A percentile compares a stretch with the other conserved stretches of the same genome.
Evolutionary conservation across 148 eudicot genomes (phyloP).

Genomic region (Vaccinium vitisidaea): DNA sequence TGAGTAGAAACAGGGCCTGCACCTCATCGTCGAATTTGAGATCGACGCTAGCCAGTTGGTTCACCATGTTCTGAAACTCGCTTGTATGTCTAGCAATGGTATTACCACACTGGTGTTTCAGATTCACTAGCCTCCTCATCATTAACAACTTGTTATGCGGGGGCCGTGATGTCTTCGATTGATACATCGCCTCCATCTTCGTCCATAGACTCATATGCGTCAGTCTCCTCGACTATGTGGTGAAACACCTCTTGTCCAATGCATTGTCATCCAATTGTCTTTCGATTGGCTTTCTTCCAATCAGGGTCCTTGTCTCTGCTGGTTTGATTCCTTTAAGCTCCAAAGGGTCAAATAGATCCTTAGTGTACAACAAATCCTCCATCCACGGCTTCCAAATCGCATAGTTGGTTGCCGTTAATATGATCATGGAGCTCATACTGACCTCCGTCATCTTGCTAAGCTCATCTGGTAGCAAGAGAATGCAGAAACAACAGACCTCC

Average conservation of each 20-base stretch:
- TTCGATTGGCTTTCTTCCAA: background rate
- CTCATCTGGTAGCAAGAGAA: background rate
- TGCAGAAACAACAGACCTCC: background rate
- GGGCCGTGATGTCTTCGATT: background rate
- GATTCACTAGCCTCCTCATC: background rate
- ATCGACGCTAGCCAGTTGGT: background rate
- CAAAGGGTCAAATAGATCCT: no score
- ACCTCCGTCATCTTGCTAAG: background rate
- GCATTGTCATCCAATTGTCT: background rate
- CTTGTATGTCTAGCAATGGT: background rate
- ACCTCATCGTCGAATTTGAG: background rate
- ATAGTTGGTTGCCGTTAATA: no score
- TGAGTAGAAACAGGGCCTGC: background rate
- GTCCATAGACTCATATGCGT: background rate
- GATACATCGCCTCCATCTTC: background rate
- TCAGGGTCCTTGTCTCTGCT: no score
- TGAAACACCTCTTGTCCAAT: background rate
- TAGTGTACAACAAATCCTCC: no score
- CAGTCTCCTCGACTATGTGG: background rate
- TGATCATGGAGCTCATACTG: no score
- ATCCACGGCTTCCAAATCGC: no score
- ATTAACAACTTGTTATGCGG: background rate
- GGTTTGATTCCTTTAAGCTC: background rate
- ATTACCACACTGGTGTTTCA: background rate
- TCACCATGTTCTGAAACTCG: background rate